Evolutionary conservation across 768 basidiomycete species (phyloP), one percentile per base, ranked within the genome.

Genomic region (Mycena polygramma): DNA sequence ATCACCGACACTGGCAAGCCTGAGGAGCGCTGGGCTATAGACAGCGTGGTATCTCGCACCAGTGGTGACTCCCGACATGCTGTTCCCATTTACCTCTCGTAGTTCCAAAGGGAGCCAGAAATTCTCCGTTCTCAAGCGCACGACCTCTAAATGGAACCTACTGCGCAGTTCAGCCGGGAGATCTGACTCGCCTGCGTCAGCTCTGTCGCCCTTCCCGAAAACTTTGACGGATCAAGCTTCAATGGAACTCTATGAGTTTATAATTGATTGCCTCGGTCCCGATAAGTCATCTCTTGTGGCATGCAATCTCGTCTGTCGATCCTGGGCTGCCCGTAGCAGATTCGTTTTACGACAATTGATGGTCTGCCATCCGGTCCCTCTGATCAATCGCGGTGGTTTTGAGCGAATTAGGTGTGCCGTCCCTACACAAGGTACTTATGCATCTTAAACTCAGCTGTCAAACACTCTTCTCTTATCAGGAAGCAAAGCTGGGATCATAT

Each of bases 241-340:
- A 2, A 73, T 66, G 2, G 72, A 73, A 51, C 35, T 73, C 57
- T 70, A 70, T 54, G 72, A 73, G 26, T 65, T 67, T 20, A 68
- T 73, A 17, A 63, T 70, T 2, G 72, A 73, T 61, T 65, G 60
- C 2, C 65, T 73, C 13, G 7, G 24, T 10, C 51, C 17, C 24
- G 65, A 70, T n/a, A 64, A 26, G 22, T 53, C 14, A 7, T 24
- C 69, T 1, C 68, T 73, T 24, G 37, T 73, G 14, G 69, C 72
- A 5, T 73, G 72, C 58, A 70, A 24, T 36, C 68, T 70, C 14
- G 72, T 73, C 26, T 70, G 61, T 43, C 72, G 72, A n/a, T 48
- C 65, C 1, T 73, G 72, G 72, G 65, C 24, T 10, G 69, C 69
- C n/a, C 72, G 69, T 10, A 68, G 69, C 52, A 65, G 26, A n/a